Percentiles rank a stretch among this genome's conserved stretches.
Evolutionary conservation across 768 basidiomycete genomes (phyloP).

Genomic region (Lactifluus subvellereus): DNA sequence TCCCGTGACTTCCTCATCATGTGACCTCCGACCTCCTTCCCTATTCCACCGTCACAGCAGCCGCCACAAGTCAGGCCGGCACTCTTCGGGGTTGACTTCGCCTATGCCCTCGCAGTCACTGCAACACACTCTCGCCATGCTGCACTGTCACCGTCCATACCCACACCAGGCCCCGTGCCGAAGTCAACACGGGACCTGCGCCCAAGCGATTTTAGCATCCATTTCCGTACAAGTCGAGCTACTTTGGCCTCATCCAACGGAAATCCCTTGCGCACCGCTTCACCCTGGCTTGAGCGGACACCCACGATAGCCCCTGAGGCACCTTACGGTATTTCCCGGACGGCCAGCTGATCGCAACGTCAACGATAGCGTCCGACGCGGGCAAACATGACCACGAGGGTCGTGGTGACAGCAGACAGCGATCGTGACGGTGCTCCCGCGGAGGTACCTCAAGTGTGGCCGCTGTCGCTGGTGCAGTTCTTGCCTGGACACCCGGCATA

Average conservation of each 20-base stretch:
- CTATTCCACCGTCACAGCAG: too few relatives aligned
- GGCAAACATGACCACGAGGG: too few relatives aligned
- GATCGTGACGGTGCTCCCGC: background rate
- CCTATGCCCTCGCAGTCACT: slow-evolving; percentile 16
- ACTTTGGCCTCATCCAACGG: background rate
- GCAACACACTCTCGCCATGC: too few relatives aligned
- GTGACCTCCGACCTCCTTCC: too few relatives aligned
- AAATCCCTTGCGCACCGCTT: background rate
- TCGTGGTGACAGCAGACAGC: too few relatives aligned
- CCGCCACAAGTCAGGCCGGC: too few relatives aligned
- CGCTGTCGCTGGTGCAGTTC: slow-evolving; percentile 23
- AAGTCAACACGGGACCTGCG: background rate
- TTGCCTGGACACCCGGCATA: slow-evolving; percentile 23
- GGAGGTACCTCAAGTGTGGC: slow-evolving; percentile 15
- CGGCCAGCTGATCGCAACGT: background rate
- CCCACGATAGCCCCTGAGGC: too few relatives aligned
- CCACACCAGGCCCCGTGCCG: background rate
- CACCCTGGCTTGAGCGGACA: slow-evolving; percentile 1
- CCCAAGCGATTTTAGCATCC: slow-evolving; percentile 12
- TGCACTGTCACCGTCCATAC: too few relatives aligned
- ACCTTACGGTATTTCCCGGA: too few relatives aligned
- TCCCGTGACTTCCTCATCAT: too few relatives aligned
- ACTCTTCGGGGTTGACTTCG: slow-evolving; percentile 19
- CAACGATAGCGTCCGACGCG: slow-evolving; percentile 5
- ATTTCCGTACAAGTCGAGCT: slow-evolving; percentile 16